Base-by-base conservation (phyloP, 176 grass and related monocot genomes). In the Triticum dicoccoides region DNA sequence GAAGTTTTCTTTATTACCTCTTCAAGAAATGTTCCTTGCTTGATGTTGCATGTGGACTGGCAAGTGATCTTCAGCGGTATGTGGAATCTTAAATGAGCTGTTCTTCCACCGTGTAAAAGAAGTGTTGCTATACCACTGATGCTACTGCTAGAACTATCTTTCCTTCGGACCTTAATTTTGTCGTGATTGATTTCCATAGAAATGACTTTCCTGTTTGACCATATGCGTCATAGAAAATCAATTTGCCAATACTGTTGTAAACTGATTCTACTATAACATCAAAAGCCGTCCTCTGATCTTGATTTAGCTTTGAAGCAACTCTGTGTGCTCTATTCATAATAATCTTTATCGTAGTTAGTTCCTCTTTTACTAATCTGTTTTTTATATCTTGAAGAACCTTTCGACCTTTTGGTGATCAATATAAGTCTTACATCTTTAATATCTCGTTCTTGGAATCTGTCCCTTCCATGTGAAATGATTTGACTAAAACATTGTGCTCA, bases 401-500 rank as follows among this genome's bases (percentile, higher is more conserved):
- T 62, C 2, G 13, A 11, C 6, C 27, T 68, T n/a, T 81, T 61
- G 14, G n/a, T 58, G 0, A 86, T 11, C 0, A 86, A 8, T 18
- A 5, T 2, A 15, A 87, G 14, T 61, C 45, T 64, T 1, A 87
- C 25, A 71, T 34, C 35, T 24, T 81, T 24, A 21, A 76, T 32
- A 9, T 68, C 64, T 3, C 24, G 4, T 52, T 82, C 42, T 67
- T 24, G 4, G 10, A 82, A 82, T 9, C 86, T 34, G 8, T 83
- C 65, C 8, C 47, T 73, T 82, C 54, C 86, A 88, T 83, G 3
- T 25, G 69, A 54, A 88, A 88, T 35, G 61, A 49, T 65, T 88
- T 62, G 3, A 82, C 86, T 20, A 88, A 25, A 15, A 27, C 17
- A 76, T 88, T 88, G 21, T 67, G 82, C 17, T 87, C 49, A 87